These are phyloP conservation scores for Blastobotrys robertii DNA, from an alignment of 805 yeast species.

Conservation along the genomic window DNA sequence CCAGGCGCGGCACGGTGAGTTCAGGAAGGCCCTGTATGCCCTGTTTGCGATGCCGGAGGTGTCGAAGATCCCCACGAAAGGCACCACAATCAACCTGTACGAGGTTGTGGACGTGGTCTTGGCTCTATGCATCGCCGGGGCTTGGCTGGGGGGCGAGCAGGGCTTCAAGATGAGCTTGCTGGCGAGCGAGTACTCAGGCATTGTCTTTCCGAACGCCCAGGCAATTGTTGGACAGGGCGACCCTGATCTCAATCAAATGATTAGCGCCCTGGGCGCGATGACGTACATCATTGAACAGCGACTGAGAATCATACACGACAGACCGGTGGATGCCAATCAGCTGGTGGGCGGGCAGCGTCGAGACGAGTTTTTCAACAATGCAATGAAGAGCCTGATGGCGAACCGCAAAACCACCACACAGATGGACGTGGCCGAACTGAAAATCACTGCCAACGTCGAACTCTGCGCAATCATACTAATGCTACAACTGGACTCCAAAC, in stretches of 20 bases:
- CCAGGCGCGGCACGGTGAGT: constrained; percentile 8
- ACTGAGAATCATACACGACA: constrained; percentile 15
- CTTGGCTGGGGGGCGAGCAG: constrained; percentile 18
- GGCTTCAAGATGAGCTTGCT: constrained; percentile 13
- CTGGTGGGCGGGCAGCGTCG: constrained; percentile 3
- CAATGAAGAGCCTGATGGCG: constrained; percentile 2
- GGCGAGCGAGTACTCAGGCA: constrained; percentile 13
- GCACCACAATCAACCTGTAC: neutral
- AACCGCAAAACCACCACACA: constrained; percentile 3
- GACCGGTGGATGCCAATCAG: constrained; percentile 7
- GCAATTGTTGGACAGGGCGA: neutral
- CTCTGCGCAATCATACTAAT: constrained; percentile 14
- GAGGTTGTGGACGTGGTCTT: constrained; percentile 6
- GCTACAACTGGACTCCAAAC: constrained; percentile 11
- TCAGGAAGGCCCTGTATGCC: constrained; percentile 7
- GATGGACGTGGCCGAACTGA: constrained; percentile 10
- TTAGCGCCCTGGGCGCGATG: constrained; percentile 15
- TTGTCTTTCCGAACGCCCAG: constrained; percentile 9
- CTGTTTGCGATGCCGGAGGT: no score
- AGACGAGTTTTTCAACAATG: constrained; percentile 4
- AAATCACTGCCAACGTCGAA: constrained; percentile 17
- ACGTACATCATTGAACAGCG: constrained; percentile 18
- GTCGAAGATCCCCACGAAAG: no score
- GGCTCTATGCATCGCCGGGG: constrained; percentile 14
- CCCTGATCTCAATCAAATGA: neutral